Evolutionary conservation across 768 basidiomycete species (phyloP).

Genomic region (Russula virescens): DNA sequence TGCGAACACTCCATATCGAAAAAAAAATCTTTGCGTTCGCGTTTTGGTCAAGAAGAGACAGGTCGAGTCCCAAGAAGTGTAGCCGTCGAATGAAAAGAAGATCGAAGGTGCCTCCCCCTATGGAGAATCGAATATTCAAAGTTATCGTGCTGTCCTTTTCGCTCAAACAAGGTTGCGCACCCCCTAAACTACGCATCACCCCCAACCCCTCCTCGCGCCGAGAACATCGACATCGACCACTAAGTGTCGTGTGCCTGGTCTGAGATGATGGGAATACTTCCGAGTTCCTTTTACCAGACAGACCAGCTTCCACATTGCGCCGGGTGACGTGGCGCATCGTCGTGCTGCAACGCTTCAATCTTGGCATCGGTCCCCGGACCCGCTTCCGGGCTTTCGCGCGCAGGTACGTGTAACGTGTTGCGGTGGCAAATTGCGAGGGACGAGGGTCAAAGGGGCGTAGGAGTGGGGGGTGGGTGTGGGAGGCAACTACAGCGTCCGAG

Average conservation of each 20-base stretch:
- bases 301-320: too few relatives aligned
- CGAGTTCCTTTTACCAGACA: too few relatives aligned
- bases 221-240: too few relatives aligned
- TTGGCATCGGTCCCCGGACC: background rate
- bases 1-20: background rate
- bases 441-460: background rate
- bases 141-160: background rate
- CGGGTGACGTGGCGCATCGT: constrained; percentile 14
- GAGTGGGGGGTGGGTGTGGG: too few relatives aligned
- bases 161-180: constrained; percentile 9
- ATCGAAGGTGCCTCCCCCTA: background rate
- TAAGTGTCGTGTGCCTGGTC: background rate
- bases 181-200: background rate
- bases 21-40: background rate
- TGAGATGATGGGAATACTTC: too few relatives aligned
- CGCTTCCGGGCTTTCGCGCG: background rate
- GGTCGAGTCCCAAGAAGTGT: background rate
- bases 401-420: background rate
- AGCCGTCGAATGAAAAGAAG: too few relatives aligned
- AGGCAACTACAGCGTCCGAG: background rate
- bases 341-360: background rate
- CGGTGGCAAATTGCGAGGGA: background rate
- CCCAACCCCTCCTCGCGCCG: too few relatives aligned
- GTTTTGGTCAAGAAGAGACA: background rate
- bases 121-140: background rate